phyloP scores from a whole-genome alignment of 768 basidiomycete genomes.

The Terana coerulea region DNA sequence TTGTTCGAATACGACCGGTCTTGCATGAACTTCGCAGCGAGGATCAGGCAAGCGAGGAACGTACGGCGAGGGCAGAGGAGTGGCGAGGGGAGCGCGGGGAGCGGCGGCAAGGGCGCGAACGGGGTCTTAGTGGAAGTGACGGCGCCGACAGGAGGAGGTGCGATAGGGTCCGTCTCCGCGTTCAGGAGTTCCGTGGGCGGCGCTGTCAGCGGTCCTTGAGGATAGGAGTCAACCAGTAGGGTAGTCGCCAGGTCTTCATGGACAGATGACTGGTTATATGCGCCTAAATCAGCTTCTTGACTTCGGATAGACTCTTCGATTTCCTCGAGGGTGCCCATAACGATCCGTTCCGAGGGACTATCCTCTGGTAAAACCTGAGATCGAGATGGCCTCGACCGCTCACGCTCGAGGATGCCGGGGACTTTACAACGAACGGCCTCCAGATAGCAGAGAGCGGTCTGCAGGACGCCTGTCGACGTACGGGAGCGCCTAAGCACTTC shows the following conservation, averaged over 20 bases:
- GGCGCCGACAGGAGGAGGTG: not conserved
- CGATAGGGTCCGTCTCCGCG: not conserved
- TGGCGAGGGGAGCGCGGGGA: slow-evolving; percentile 61
- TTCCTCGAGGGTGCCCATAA: slow-evolving; percentile 4
- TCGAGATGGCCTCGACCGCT: slow-evolving; percentile 37
- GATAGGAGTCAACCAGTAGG: not conserved
- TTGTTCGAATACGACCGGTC: slow-evolving; percentile 92
- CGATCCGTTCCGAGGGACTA: not conserved
- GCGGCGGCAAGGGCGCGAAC: slow-evolving; percentile 13
- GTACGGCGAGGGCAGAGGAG: slow-evolving; percentile 85
- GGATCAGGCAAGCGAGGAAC: slow-evolving; percentile 83
- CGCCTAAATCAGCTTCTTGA: not conserved
- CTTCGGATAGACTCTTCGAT: not conserved
- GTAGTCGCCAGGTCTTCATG: not conserved
- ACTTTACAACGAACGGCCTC: slow-evolving; percentile 76
- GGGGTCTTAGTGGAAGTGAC: slow-evolving; percentile 7
- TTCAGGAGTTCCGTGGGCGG: slow-evolving; percentile 8
- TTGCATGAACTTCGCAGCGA: slow-evolving; percentile 90
- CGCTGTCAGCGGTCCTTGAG: slow-evolving; percentile 8
- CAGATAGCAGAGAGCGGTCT: slow-evolving; percentile 85
- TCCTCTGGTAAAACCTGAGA: slow-evolving; percentile 31
- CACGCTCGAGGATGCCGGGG: slow-evolving; percentile 52
- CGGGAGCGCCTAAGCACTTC: slow-evolving; percentile 86
- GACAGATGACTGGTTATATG: not conserved
- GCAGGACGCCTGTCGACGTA: slow-evolving; percentile 78